Base-by-base conservation (phyloP, 495 filamentous ascomycete genomes). In the Immersiella caudata region DNA sequence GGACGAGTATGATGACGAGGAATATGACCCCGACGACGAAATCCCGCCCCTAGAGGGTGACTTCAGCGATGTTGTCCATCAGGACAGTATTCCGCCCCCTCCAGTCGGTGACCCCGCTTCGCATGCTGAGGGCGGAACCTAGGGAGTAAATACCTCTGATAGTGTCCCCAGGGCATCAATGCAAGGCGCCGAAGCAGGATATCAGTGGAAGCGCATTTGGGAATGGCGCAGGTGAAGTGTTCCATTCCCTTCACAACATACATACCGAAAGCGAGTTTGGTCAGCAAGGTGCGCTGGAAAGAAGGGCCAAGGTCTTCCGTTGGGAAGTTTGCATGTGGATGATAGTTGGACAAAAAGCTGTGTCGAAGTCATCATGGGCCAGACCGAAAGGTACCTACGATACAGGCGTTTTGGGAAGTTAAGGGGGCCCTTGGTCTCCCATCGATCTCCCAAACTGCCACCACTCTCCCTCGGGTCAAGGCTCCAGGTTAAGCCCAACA, bases 1-100 rank as follows among this genome's bases (percentile, higher is more conserved):
- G 4, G 79, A 81, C 46, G 78, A 79, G n/a, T 71, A 77, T 24
- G 69, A 76, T 5, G 73, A 80, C 25, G 75, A 78, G 9, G 73
- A 74, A 21, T 73, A 79, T 59, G 70, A 74, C n/a, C 68, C 71
- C 36, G 72, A 74, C 3, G 76, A 79, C 57, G 77, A 75, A 11
- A 54, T 67, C n/a, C 70, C 69, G 12, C 63, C 61, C 7, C 71
- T 70, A n/a, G 71, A 71, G 1, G 70, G 57, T 12, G 25, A n/a
- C 46, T 16, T 27, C 14, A 25, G 33, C n/a, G 57, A 35, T 33
- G 9, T 36, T 29, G 11, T 14, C 16, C 71, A 67, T 8, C 76
- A 71, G n/a, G 69, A 70, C 33, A 66, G 36, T 51, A 35, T 61
- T 33, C 46, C 56, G 18, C 49, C 20, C 27, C 66, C 27, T 6